These are phyloP conservation scores for Xanthoparmelia taractica DNA, from an alignment of 495 filamentous ascomycete genomes.

Conservation along the genomic window DNA sequence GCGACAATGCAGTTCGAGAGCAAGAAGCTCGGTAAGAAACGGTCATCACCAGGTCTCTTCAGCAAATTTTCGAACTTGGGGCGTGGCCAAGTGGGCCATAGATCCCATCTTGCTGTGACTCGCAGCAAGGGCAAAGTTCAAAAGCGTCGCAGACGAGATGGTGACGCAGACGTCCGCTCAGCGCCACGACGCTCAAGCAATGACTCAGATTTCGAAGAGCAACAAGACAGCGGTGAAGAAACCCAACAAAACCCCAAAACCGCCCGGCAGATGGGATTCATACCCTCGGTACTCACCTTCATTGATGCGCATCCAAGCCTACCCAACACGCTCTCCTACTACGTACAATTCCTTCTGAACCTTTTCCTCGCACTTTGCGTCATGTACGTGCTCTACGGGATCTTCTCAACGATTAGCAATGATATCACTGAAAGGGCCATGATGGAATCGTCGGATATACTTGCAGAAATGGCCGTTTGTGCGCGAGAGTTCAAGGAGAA, in stretches of 20 bases:
- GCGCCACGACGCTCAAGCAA: conserved; percentile 43
- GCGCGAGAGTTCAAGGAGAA: conserved; percentile 63
- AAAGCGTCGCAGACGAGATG: conserved; percentile 45
- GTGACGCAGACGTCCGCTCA: conserved; percentile 38
- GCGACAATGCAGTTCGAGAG: conserved; percentile 35
- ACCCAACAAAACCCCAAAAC: conserved; percentile 23
- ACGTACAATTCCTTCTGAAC: conserved; percentile 76
- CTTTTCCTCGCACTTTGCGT: conserved; percentile 56
- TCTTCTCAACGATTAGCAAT: conserved; percentile 60
- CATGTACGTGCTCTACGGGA: conserved; percentile 62
- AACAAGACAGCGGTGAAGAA: conserved; percentile 21
- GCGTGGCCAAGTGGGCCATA: conserved; percentile 48
- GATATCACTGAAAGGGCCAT: conserved; percentile 69
- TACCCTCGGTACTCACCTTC: conserved; percentile 37
- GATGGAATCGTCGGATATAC: conserved; percentile 52
- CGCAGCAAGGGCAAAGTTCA: conserved; percentile 32
- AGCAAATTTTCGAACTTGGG: conserved; percentile 46
- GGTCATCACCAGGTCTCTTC: conserved; percentile 40
- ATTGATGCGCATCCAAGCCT: conserved; percentile 74
- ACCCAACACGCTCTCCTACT: conserved; percentile 79
- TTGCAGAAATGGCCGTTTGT: conserved; percentile 67
- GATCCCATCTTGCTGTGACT: conserved; percentile 34
- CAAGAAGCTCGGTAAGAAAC: conserved; percentile 40
- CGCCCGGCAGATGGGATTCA: conserved; percentile 21
- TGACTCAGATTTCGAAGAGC: conserved; percentile 51